Evolutionary conservation across 2,329 filamentous ascomycete species (phyloP), one percentile per base, ranked within the genome.

Genomic region (Trichophyton mentagrophytes): DNA sequence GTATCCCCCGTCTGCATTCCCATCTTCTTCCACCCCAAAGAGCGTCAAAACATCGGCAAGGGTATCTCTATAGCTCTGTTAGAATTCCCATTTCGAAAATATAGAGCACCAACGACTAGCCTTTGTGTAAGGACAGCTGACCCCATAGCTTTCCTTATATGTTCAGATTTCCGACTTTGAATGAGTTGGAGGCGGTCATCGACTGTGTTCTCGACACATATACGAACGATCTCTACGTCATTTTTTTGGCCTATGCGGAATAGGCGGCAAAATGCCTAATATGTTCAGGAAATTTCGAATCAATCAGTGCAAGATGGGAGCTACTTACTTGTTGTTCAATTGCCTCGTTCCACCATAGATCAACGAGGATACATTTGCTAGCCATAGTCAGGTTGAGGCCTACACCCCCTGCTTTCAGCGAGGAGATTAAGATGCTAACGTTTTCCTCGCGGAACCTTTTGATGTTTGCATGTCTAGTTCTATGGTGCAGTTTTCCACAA

Each of bases 221-320:
- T 76, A 0, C 83, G 78, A 0, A 82, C 77, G 61, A 87, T 79
- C 9, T 82, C 74, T 0, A 85, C 85, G 38, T 82, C 73, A 47
- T 85, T 80, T 0, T 67, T 63, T 64, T 92, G 88, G 0, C 86
- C 86, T 1, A 85, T 83, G 3, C 87, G 79, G 65, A 80, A 81
- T 0, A 89, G 80, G 0, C 87, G 80, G 1, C 77, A 80, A 67
- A 82, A 82, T 0, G 78, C 78, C 69, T 70, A 69, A 56, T 9
- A 20, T 47, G 64, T 63, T 58, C 59, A 33, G 44, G 13, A 33
- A 61, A 61, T 33, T 65, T 66, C 1, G 47, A 59, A 27, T 27
- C 15, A 25, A 59, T 8, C 9, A 17, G 40, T 33, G 17, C 25
- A 8, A 74, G 44, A 79, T 79, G 11, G 0, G 82, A 8, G 27